Conservation (phyloP, 176 grass and related monocot species). For the Phoenix dactylifera region DNA sequence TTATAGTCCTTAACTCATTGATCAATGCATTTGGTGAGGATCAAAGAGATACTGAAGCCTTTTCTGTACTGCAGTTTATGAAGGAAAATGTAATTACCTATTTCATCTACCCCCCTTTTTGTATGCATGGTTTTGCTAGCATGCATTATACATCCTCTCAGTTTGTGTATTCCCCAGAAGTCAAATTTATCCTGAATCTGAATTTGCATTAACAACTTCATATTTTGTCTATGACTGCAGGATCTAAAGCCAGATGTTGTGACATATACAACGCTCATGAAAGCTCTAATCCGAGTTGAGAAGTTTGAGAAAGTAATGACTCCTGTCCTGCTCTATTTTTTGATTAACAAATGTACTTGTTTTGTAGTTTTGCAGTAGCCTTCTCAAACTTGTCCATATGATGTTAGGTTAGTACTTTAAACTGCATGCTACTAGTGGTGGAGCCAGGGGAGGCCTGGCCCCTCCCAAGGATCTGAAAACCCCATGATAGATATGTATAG, state of each 20-base stretch:
- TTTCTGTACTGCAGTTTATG: conserved; percentile 89
- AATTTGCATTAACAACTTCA: not conserved
- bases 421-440: too few relatives aligned
- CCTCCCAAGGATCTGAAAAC: too few relatives aligned
- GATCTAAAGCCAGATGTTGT: conserved; percentile 89
- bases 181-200: not conserved
- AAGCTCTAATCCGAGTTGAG: conserved; percentile 89
- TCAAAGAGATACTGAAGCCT: conserved; percentile 83
- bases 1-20: conserved; percentile 77
- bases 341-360: too few relatives aligned
- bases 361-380: too few relatives aligned
- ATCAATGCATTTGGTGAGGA: conserved; percentile 97
- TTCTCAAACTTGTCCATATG: too few relatives aligned
- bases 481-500: too few relatives aligned
- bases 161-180: not conserved
- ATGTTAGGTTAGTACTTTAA: too few relatives aligned
- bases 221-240: conserved; percentile 34
- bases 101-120: not conserved
- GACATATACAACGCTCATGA: conserved; percentile 97
- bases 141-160: conserved; percentile 1
- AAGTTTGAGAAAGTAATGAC: conserved; percentile 80
- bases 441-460: too few relatives aligned
- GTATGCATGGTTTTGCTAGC: conserved; percentile 10
- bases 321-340: not conserved
- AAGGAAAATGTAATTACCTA: conserved; percentile 73